A percentile compares a stretch with the other conserved stretches of the same genome.
Evolutionary conservation across 805 yeast species (phyloP).

Genomic region (Soucietia sequanensis): DNA sequence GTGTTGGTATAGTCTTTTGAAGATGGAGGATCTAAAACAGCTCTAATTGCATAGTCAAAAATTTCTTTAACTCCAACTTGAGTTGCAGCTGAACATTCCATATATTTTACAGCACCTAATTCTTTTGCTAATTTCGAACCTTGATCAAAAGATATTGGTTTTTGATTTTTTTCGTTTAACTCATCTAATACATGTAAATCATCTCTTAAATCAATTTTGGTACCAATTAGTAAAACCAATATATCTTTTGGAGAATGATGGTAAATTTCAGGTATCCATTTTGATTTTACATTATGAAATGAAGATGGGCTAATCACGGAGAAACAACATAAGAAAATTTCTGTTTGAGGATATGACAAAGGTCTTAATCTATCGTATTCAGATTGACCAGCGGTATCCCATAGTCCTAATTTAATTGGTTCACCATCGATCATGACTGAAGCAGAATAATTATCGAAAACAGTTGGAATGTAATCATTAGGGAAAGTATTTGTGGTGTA

Average conservation of each 20-base stretch:
- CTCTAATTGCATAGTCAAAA: slow-evolving; percentile 77
- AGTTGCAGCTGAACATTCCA: slow-evolving; percentile 89
- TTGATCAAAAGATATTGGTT: slow-evolving; percentile 61
- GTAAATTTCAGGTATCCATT: slow-evolving; percentile 77
- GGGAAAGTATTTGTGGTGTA: slow-evolving; percentile 93
- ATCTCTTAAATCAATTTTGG: slow-evolving; percentile 84
- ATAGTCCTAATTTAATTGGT: slow-evolving; percentile 79
- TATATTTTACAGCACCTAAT: slow-evolving; percentile 67
- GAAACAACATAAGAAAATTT: slow-evolving; percentile 82
- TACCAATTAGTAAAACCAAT: slow-evolving; percentile 74
- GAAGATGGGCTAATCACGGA: slow-evolving; percentile 80
- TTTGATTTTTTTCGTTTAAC: slow-evolving; percentile 57
- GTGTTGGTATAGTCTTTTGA: slow-evolving; percentile 8
- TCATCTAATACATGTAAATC: slow-evolving; percentile 74
- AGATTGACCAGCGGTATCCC: slow-evolving; percentile 97
- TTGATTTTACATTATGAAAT: slow-evolving; percentile 74
- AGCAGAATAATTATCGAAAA: slow-evolving; percentile 88
- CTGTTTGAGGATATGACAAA: slow-evolving; percentile 88
- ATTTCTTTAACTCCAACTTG: slow-evolving; percentile 84
- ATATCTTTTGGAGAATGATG: slow-evolving; percentile 78
- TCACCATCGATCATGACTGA: slow-evolving; percentile 80
- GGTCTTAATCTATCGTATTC: slow-evolving; percentile 91
- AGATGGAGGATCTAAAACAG: slow-evolving; percentile 56
- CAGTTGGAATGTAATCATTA: slow-evolving; percentile 91
- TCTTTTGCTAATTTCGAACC: slow-evolving; percentile 69